phyloP scores from a whole-genome alignment of 2,329 filamentous ascomycete species.

The Stemphylium vesicarium region DNA sequence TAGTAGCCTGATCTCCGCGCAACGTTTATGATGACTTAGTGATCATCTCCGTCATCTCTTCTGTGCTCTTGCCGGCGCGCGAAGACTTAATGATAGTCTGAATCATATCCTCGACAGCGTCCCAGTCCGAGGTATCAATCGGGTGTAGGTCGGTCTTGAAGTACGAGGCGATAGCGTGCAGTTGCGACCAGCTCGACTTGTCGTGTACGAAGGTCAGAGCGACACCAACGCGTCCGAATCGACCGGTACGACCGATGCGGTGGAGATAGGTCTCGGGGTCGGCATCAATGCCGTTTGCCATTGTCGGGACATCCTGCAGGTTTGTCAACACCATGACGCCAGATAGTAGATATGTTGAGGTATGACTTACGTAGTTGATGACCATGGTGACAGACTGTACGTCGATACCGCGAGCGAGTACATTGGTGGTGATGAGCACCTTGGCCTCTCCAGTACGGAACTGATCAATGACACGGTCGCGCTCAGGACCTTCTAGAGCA shows the following conservation, averaged over 20 bases:
- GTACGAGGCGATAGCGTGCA: conserved; percentile 78
- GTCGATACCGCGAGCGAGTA: conserved; percentile 94
- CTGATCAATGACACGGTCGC: conserved; percentile 82
- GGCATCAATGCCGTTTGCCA: conserved; percentile 66
- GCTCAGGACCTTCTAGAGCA: conserved; percentile 80
- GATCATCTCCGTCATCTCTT: conserved; percentile 46
- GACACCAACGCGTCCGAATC: conserved; percentile 95
- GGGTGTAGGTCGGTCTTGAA: conserved; percentile 83
- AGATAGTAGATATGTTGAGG: neutral
- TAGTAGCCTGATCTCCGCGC: neutral
- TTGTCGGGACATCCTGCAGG: conserved; percentile 61
- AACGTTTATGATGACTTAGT: conserved; percentile 6
- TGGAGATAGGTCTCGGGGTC: conserved; percentile 97
- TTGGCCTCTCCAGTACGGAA: conserved; percentile 90
- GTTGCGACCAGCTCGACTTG: conserved; percentile 77
- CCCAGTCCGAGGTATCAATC: conserved; percentile 88
- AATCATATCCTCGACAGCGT: conserved; percentile 81
- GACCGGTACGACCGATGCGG: conserved; percentile 94
- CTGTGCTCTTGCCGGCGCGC: conserved; percentile 49
- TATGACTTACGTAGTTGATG: conserved; percentile 78
- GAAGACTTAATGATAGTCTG: conserved; percentile 64
- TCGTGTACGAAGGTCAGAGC: conserved; percentile 95
- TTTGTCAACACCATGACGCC: conserved; percentile 17
- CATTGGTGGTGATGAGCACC: conserved; percentile 97
- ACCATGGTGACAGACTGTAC: conserved; percentile 93